A percentile compares a stretch with the other conserved stretches of the same genome.
Evolutionary conservation across 306 rosid species (phyloP).

Genomic region (Glycine soja): DNA sequence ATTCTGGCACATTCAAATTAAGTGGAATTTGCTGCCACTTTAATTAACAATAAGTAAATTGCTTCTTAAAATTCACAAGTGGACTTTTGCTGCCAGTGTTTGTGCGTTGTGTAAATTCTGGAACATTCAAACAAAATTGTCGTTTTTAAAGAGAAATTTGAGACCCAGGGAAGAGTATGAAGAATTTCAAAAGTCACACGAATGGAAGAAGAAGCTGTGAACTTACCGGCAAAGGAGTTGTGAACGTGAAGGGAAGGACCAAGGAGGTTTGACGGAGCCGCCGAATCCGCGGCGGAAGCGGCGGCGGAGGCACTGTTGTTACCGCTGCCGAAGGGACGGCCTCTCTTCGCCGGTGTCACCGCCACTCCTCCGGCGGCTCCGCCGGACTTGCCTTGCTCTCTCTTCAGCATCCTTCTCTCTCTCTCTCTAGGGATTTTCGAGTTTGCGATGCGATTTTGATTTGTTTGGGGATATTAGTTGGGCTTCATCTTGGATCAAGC

Average conservation of each 20-base stretch:
- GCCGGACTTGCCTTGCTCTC: conserved; percentile 78
- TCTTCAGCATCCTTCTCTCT: conserved; percentile 77
- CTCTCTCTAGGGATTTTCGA: conserved; percentile 24
- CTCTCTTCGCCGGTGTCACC: conserved; percentile 87
- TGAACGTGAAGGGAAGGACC: conserved; percentile 98
- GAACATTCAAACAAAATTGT: too few species aligned
- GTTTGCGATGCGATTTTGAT: neutral
- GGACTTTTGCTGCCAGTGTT: too few species aligned
- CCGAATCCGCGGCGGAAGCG: conserved; percentile 63
- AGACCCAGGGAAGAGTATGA: too few species aligned
- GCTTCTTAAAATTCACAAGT: too few species aligned
- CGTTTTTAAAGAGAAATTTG: too few species aligned
- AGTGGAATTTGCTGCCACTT: too few species aligned
- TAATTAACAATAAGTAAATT: too few species aligned
- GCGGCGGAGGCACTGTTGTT: conserved; percentile 67
- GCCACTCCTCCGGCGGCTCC: conserved; percentile 60
- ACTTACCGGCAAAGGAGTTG: conserved; percentile 86
- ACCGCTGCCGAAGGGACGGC: conserved; percentile 92
- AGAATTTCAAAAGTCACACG: too few species aligned
- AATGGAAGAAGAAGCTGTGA: too few species aligned
- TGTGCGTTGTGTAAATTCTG: too few species aligned
- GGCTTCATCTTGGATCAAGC: neutral
- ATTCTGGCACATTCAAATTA: too few species aligned
- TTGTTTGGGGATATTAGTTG: neutral
- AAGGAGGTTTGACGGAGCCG: conserved; percentile 82